These are phyloP conservation scores for Vaccinium macrocarpon DNA, from an alignment of 148 eudicot genomes.

Conservation along the genomic window DNA sequence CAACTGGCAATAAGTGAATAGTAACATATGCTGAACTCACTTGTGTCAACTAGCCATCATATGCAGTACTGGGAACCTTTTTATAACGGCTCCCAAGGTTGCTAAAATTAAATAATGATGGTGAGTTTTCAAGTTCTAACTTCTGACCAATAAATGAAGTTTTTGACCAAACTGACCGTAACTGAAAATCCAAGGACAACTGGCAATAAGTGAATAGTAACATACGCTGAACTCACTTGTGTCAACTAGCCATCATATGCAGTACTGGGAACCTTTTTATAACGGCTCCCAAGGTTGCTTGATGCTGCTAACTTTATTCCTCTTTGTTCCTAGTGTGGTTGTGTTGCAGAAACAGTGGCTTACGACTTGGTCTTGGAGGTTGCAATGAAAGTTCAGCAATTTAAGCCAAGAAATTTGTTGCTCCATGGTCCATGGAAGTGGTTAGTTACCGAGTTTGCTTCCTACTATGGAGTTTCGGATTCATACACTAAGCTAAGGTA, in stretches of 20 bases:
- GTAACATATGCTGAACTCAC: background rate
- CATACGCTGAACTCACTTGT: background rate
- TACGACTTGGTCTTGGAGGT: slow-evolving; percentile 81
- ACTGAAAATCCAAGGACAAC: background rate
- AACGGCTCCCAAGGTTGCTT: background rate
- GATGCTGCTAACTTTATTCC: background rate
- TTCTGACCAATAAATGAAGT: background rate
- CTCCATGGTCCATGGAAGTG: slow-evolving; percentile 84
- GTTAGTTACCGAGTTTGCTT: slow-evolving; percentile 76
- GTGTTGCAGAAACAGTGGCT: slow-evolving; percentile 89
- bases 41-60: background rate
- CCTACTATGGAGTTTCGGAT: slow-evolving; percentile 84
- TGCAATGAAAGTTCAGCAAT: slow-evolving; percentile 81
- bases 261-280: background rate
- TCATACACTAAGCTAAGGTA: slow-evolving; percentile 81
- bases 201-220: background rate
- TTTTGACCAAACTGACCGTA: background rate
- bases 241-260: background rate
- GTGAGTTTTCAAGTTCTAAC: background rate
- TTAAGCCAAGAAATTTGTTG: slow-evolving; percentile 71
- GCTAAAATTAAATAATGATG: background rate
- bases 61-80: background rate
- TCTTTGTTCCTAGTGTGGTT: slow-evolving; percentile 47
- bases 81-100: background rate
- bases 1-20: background rate